Conservation (phyloP, 805 yeast genomes). For the Saccharomycopsis javanensis region DNA sequence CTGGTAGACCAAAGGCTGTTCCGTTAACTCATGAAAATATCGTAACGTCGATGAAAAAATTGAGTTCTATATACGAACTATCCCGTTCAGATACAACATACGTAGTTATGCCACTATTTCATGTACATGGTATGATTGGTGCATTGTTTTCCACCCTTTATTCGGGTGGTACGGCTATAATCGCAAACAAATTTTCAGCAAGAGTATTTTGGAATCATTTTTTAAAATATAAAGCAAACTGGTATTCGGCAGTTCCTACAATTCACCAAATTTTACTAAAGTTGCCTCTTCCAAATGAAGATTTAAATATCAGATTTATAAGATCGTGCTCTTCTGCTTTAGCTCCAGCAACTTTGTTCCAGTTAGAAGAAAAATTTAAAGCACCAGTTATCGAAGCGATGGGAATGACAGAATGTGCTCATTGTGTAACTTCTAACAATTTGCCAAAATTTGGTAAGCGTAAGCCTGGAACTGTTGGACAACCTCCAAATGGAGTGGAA, state of each 20-base stretch:
- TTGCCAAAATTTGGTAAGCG: constrained; percentile 50
- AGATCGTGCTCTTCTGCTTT: constrained; percentile 66
- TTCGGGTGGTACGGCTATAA: constrained; percentile 50
- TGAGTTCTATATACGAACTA: constrained; percentile 47
- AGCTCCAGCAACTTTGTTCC: constrained; percentile 54
- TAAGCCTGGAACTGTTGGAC: constrained; percentile 66
- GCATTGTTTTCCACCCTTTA: constrained; percentile 53
- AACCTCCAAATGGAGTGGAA: constrained; percentile 56
- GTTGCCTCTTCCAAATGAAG: constrained; percentile 34
- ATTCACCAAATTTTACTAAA: constrained; percentile 59
- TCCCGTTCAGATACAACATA: constrained; percentile 42
- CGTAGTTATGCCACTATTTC: constrained; percentile 70
- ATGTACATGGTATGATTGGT: constrained; percentile 65
- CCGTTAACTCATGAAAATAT: constrained; percentile 60
- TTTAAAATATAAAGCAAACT: constrained; percentile 38
- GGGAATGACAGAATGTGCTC: constrained; percentile 78
- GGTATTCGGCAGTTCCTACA: constrained; percentile 77
- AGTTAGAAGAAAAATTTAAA: constrained; percentile 45
- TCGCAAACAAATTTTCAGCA: constrained; percentile 58
- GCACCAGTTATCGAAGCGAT: constrained; percentile 71
- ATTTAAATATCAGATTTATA: constrained; percentile 53
- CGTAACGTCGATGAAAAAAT: constrained; percentile 49
- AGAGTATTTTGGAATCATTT: constrained; percentile 52
- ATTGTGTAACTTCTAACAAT: constrained; percentile 67
- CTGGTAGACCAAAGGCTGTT: constrained; percentile 69